A percentile compares a stretch with the other conserved stretches of the same genome.
Conservation (phyloP, 2,329 filamentous ascomycete genomes). For the Trichoderma pleuroti region DNA sequence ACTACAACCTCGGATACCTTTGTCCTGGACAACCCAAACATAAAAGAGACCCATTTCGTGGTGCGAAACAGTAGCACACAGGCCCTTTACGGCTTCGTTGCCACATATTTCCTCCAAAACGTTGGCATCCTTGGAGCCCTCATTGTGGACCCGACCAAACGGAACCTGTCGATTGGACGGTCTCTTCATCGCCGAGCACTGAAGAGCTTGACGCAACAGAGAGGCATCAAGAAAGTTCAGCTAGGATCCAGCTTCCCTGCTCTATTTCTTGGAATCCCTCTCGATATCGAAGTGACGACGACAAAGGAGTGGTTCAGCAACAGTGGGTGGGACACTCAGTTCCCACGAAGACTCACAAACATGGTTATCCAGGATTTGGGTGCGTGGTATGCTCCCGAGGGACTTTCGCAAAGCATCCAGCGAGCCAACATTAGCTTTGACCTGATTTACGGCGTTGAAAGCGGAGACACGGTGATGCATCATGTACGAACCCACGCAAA, state of each 20-base stretch:
- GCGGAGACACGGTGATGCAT: slow-evolving; percentile 67
- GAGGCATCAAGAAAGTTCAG: slow-evolving; percentile 74
- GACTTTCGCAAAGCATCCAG: slow-evolving; percentile 69
- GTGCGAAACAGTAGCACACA: slow-evolving; percentile 92
- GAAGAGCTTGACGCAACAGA: slow-evolving; percentile 65
- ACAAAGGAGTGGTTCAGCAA: slow-evolving; percentile 80
- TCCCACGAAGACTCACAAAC: slow-evolving; percentile 56
- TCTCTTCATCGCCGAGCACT: slow-evolving; percentile 85
- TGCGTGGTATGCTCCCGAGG: slow-evolving; percentile 72
- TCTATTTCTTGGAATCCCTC: slow-evolving; percentile 81
- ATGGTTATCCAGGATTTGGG: slow-evolving; percentile 71
- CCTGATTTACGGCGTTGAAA: slow-evolving; percentile 75
- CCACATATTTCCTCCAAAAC: slow-evolving; percentile 73
- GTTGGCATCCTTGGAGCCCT: slow-evolving; percentile 78
- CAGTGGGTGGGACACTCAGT: slow-evolving; percentile 77
- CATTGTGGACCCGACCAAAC: slow-evolving; percentile 83
- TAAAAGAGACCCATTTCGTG: slow-evolving; percentile 83
- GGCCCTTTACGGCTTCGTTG: slow-evolving; percentile 86
- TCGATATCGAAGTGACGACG: slow-evolving; percentile 44
- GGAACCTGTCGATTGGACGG: slow-evolving; percentile 85
- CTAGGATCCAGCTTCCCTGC: slow-evolving; percentile 77
- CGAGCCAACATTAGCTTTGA: slow-evolving; percentile 75
- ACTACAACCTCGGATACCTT: slow-evolving; percentile 72
- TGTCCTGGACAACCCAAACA: slow-evolving; percentile 63
- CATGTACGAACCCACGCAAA: slow-evolving; percentile 71